Conservation (phyloP, 306 rosid species). For the Aeschynomene evenia region DNA sequence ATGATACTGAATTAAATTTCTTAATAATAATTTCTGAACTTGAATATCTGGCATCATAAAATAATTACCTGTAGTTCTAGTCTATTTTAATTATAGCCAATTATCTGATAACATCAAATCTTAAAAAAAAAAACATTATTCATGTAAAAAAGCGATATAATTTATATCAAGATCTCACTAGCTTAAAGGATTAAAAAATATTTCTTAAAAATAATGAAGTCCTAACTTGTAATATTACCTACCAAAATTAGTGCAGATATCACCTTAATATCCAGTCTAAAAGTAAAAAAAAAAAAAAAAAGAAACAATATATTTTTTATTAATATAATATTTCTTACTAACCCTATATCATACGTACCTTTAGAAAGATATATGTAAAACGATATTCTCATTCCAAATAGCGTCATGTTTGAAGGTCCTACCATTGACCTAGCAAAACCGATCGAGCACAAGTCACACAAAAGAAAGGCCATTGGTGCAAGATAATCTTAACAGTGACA, state of each 20-base stretch:
- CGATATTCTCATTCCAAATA: not conserved
- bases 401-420: not conserved
- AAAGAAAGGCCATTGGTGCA: not conserved
- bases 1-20: too few species aligned
- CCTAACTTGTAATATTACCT: not conserved
- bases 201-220: not conserved
- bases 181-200: not conserved
- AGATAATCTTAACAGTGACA: not conserved
- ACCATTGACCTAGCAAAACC: not conserved
- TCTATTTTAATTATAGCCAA: too few species aligned
- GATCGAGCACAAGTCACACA: not conserved
- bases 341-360: not conserved
- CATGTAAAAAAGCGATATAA: too few species aligned
- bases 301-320: not conserved
- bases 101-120: too few species aligned
- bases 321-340: not conserved
- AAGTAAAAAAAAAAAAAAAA: not conserved
- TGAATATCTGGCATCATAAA: too few species aligned
- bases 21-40: too few species aligned
- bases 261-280: too few species aligned
- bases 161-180: too few species aligned
- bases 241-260: not conserved
- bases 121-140: too few species aligned
- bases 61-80: too few species aligned
- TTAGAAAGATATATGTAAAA: not conserved